These are phyloP conservation scores for Pseudohyphozyma bogoriensis DNA, from an alignment of 768 basidiomycete genomes.

Conservation along the genomic window DNA sequence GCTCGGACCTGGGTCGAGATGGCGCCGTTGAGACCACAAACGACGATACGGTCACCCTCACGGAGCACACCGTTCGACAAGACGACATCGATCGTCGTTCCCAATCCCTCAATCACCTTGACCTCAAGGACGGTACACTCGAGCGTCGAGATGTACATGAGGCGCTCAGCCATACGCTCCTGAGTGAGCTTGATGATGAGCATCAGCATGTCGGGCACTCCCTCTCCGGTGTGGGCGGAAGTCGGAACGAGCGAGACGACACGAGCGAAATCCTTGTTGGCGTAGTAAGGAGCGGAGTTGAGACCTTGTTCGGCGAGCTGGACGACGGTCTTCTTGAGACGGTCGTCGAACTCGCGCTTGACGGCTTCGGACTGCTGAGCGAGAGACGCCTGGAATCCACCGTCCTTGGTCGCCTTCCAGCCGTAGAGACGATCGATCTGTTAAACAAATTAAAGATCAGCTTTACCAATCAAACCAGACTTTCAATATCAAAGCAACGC, in stretches of 20 bases:
- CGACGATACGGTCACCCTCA: conserved; percentile 87
- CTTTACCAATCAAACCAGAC: background rate
- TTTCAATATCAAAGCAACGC: conserved; percentile 13
- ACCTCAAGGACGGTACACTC: conserved; percentile 98
- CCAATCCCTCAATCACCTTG: conserved; percentile 94
- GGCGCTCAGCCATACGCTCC: conserved; percentile 88
- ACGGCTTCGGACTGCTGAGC: conserved; percentile 67
- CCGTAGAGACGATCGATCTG: conserved; percentile 97
- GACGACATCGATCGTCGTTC: conserved; percentile 94
- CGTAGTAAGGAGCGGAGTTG: conserved; percentile 90
- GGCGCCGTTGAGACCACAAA: conserved; percentile 94
- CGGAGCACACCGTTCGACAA: conserved; percentile 83
- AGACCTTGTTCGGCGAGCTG: conserved; percentile 97
- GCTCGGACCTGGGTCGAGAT: conserved; percentile 93
- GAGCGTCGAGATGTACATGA: conserved; percentile 96
- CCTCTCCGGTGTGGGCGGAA: conserved; percentile 95
- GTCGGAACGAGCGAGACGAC: conserved; percentile 96
- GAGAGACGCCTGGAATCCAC: conserved; percentile 82
- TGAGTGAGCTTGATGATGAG: conserved; percentile 93
- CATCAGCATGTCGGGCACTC: conserved; percentile 99
- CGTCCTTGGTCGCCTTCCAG: conserved; percentile 84
- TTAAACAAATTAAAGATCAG: conserved; percentile 1
- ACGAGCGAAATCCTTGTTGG: conserved; percentile 87
- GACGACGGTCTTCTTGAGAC: conserved; percentile 68
- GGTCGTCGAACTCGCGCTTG: conserved; percentile 85